These are phyloP conservation scores for Phytophthora constricta DNA, from an alignment of 352 stramenopile genomes.

Conservation along the genomic window DNA sequence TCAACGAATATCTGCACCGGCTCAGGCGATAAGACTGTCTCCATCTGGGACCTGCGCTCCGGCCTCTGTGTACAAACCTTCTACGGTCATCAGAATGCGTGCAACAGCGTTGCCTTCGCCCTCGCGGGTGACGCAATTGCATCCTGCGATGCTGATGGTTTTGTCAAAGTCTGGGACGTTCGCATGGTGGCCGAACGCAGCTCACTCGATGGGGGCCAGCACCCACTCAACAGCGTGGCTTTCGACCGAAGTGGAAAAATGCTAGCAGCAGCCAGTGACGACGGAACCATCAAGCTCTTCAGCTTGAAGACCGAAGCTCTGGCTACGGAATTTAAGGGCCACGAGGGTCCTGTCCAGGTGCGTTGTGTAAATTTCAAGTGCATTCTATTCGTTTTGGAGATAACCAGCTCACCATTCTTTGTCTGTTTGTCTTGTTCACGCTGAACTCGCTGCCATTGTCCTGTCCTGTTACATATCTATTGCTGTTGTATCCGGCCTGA, in stretches of 20 bases:
- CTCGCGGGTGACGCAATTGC: constrained; percentile 90
- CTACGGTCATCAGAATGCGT: constrained; percentile 95
- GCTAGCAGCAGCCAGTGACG: constrained; percentile 88
- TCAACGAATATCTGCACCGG: constrained; percentile 93
- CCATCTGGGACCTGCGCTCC: constrained; percentile 94
- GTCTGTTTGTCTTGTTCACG: constrained; percentile 16
- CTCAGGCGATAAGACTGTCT: constrained; percentile 95
- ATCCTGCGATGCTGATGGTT: constrained; percentile 93
- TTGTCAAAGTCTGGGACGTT: constrained; percentile 96
- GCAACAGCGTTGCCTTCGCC: constrained; percentile 90
- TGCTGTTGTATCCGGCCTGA: constrained; percentile 21
- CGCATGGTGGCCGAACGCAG: constrained; percentile 93
- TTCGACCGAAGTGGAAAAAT: constrained; percentile 91
- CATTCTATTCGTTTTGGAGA: constrained; percentile 37
- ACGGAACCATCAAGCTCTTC: constrained; percentile 91
- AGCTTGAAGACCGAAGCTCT: constrained; percentile 77
- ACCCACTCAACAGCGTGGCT: constrained; percentile 91
- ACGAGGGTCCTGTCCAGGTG: constrained; percentile 95
- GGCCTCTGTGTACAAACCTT: constrained; percentile 94
- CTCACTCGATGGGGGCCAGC: constrained; percentile 86
- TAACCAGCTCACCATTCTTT: constrained; percentile 14
- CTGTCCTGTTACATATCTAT: constrained; percentile 33
- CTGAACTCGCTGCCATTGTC: constrained; percentile 5
- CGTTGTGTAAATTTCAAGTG: constrained; percentile 26
- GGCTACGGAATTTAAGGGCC: constrained; percentile 83